Conservation (phyloP, 768 basidiomycete species). For the Phlebiopsis flavidoalba region DNA sequence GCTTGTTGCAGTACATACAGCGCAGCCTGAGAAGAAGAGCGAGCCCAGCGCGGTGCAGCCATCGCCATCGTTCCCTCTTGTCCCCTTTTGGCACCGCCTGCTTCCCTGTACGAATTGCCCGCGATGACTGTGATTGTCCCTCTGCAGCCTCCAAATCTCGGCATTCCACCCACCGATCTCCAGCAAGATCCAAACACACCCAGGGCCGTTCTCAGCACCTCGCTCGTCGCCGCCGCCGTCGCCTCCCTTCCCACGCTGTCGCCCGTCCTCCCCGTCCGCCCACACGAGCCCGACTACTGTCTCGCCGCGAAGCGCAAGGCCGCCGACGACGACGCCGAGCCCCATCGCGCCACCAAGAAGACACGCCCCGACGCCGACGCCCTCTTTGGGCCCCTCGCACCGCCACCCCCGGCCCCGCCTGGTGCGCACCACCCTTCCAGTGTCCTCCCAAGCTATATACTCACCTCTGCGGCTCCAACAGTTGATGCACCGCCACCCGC, state of each 20-base stretch:
- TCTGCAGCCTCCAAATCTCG: background rate
- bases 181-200: slow-evolving; percentile 1
- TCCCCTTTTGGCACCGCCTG: slow-evolving; percentile 3
- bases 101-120: background rate
- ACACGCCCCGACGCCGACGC: background rate
- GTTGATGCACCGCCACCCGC: background rate
- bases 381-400: slow-evolving; percentile 5
- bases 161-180: slow-evolving; percentile 5
- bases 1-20: background rate
- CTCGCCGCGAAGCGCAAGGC: slow-evolving; percentile 12
- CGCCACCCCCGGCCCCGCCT: background rate
- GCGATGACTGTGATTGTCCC: slow-evolving; percentile 5
- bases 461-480: background rate
- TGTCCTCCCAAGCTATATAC: background rate
- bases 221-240: slow-evolving; percentile 12
- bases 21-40: background rate
- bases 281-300: slow-evolving; percentile 7
- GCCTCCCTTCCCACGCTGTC: slow-evolving; percentile 6
- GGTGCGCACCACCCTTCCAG: background rate
- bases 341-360: background rate
- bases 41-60: background rate
- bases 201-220: slow-evolving; percentile 2
- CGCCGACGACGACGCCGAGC: background rate
- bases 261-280: slow-evolving; percentile 4
- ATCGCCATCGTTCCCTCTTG: slow-evolving; percentile 5